These are phyloP conservation scores for Daldinia vernicosa DNA, from an alignment of 495 filamentous ascomycete genomes.

Conservation along the genomic window DNA sequence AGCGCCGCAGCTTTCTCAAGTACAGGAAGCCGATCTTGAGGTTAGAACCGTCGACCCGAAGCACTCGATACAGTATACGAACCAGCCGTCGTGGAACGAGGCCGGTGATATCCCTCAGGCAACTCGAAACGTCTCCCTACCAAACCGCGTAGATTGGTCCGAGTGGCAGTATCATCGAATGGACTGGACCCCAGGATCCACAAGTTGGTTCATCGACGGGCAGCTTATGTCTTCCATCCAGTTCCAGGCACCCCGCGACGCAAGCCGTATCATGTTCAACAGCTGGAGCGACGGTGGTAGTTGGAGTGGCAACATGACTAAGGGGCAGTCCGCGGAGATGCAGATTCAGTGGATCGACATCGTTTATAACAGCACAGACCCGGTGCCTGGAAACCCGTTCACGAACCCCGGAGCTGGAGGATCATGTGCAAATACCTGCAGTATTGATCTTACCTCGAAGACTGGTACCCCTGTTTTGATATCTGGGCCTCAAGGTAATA, in stretches of 20 bases:
- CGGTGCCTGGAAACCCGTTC: slow-evolving; percentile 24
- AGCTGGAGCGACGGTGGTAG: slow-evolving; percentile 78
- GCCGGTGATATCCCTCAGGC: slow-evolving; percentile 58
- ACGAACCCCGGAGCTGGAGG: slow-evolving; percentile 36
- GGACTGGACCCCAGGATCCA: slow-evolving; percentile 69
- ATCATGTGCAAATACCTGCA: slow-evolving; percentile 56
- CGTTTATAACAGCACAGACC: slow-evolving; percentile 67
- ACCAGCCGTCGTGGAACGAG: slow-evolving; percentile 67
- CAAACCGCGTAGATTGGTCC: slow-evolving; percentile 62
- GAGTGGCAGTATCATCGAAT: slow-evolving; percentile 74
- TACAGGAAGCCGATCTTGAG: slow-evolving; percentile 81
- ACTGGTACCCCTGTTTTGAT: slow-evolving; percentile 56
- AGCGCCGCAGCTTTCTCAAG: slow-evolving; percentile 49
- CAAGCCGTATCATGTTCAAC: slow-evolving; percentile 70
- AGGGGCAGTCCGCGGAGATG: slow-evolving; percentile 66
- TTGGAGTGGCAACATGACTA: slow-evolving; percentile 77
- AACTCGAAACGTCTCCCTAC: slow-evolving; percentile 56
- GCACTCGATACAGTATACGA: slow-evolving; percentile 72
- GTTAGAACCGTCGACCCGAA: slow-evolving; percentile 68
- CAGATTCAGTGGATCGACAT: slow-evolving; percentile 80
- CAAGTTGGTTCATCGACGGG: slow-evolving; percentile 70
- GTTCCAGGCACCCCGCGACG: slow-evolving; percentile 67
- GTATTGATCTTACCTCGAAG: slow-evolving; percentile 57
- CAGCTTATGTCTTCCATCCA: slow-evolving; percentile 63
- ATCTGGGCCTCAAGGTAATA: slow-evolving; percentile 45